Conservation (phyloP, 257 asterid genomes). For the Solanum pimpinellifolium region DNA sequence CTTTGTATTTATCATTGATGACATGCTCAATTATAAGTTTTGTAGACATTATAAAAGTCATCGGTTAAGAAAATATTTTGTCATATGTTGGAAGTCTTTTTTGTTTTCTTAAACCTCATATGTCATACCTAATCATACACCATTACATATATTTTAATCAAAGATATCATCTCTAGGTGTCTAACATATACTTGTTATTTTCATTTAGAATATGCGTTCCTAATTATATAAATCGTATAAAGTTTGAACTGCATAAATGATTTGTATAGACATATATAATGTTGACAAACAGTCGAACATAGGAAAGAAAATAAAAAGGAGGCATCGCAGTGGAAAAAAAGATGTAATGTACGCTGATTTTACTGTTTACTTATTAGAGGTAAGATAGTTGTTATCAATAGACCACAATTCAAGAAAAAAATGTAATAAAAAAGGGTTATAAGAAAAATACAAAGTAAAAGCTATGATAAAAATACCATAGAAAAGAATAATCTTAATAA, state of each 20-base stretch:
- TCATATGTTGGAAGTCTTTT: too few species aligned
- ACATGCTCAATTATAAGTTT: not conserved
- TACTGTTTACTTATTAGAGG: not conserved
- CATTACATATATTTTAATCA: too few species aligned
- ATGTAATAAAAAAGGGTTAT: not conserved
- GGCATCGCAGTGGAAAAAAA: not conserved
- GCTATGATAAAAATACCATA: not conserved
- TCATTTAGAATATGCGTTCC: not conserved
- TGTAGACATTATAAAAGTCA: not conserved
- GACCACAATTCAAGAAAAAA: not conserved
- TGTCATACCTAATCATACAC: not conserved
- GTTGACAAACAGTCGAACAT: not conserved
- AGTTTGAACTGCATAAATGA: not conserved
- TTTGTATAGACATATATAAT: not conserved
- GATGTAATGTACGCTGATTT: not conserved
- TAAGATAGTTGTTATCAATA: rapidly evolving
- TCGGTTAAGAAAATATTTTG: not conserved
- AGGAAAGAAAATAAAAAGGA: not conserved
- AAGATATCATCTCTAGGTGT: too few species aligned
- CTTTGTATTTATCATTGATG: not conserved
- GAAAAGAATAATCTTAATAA: not conserved
- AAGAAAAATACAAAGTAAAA: not conserved
- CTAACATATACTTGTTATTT: not conserved
- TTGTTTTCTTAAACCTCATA: not conserved
- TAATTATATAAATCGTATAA: not conserved